Conservation (phyloP, 495 filamentous ascomycete genomes). For the Clohesyomyces aquaticus region DNA sequence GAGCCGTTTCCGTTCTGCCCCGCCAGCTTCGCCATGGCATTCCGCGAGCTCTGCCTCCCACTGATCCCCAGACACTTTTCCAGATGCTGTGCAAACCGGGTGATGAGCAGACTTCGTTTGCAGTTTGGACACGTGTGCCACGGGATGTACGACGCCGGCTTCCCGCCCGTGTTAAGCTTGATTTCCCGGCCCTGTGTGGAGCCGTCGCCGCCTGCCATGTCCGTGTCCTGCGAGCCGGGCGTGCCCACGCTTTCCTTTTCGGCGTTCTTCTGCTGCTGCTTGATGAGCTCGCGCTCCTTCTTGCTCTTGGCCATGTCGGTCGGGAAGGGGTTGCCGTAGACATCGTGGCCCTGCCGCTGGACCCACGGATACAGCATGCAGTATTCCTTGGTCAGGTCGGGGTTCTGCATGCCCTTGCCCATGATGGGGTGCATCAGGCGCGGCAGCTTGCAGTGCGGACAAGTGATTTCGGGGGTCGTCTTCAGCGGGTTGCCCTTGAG, state of each 20-base stretch:
- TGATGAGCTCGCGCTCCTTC: slow-evolving; percentile 51
- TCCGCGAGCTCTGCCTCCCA: slow-evolving; percentile 65
- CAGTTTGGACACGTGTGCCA: slow-evolving; percentile 72
- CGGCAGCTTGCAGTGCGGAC: slow-evolving; percentile 49
- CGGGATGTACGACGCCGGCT: slow-evolving; percentile 68
- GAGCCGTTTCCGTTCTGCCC: slow-evolving; percentile 42
- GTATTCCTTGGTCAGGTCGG: slow-evolving; percentile 55
- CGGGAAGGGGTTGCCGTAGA: slow-evolving; percentile 78
- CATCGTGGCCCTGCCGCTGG: slow-evolving; percentile 73
- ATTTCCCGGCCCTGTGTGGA: slow-evolving; percentile 29
- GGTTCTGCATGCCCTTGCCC: slow-evolving; percentile 44
- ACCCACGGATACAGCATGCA: slow-evolving; percentile 78
- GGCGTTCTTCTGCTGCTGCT: slow-evolving; percentile 40
- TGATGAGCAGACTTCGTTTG: slow-evolving; percentile 63
- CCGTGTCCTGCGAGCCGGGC: slow-evolving; percentile 43
- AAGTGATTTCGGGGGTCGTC: slow-evolving; percentile 70
- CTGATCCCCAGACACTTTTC: slow-evolving; percentile 79
- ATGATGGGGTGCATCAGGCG: slow-evolving; percentile 48
- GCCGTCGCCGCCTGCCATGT: slow-evolving; percentile 23
- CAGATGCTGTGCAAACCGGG: slow-evolving; percentile 71
- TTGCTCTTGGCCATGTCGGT: slow-evolving; percentile 61
- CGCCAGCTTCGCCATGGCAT: slow-evolving; percentile 48
- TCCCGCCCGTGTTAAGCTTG: slow-evolving; percentile 49
- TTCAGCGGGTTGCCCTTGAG: slow-evolving; percentile 77
- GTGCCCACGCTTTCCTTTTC: slow-evolving; percentile 40